Evolutionary conservation across 352 stramenopile genomes (phyloP), one percentile per base, ranked within the genome.

Genomic region (Globisporangium cystogenes): DNA sequence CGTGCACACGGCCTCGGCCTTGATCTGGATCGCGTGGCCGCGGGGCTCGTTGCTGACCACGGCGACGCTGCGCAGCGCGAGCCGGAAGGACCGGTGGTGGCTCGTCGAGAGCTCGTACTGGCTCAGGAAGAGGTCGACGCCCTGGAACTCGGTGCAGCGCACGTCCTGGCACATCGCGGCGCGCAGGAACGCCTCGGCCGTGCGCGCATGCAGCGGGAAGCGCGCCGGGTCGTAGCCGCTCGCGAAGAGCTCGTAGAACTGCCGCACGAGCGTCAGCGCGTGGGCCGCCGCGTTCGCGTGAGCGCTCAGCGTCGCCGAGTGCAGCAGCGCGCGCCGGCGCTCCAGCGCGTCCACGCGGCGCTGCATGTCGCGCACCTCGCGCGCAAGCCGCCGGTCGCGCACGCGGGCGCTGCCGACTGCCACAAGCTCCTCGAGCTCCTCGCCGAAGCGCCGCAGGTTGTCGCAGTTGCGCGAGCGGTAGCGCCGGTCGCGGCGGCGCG

Each of bases 131-230:
- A 71, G 37, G 21, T 82, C 63, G 2, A 86, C 72, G 20, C 75
- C 75, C 18, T 55, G 57, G 52, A 86, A 86, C 55, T 86, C 75
- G 47, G 64, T 67, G 55, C 75, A 86, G 7, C 80, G 40, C 4
- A 59, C 70, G 27, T 86, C 68, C 2, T 66, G 48, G 16, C 29
- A 24, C 75, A 86, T 83, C 14, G 70, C 55, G 23, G 51, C 50
- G 48, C 65, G 61, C 57, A 86, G 44, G 46, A 78, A 83, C 31
- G 36, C 39, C 31, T 67, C 72, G 0, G 70, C 61, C 1, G 59
- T 31, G 16, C 27, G 53, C 18, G 58, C 63, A 0, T 66, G 57
- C 23, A 42, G 43, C 1, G 70, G 70, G 4, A 54, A 29, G 3
- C 42, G 56, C 5, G 59, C 21, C 0, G 59, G 68, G 27, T 74